phyloP scores from a whole-genome alignment of 2,329 filamentous ascomycete genomes.

The Zasmidium citrigriseum region DNA sequence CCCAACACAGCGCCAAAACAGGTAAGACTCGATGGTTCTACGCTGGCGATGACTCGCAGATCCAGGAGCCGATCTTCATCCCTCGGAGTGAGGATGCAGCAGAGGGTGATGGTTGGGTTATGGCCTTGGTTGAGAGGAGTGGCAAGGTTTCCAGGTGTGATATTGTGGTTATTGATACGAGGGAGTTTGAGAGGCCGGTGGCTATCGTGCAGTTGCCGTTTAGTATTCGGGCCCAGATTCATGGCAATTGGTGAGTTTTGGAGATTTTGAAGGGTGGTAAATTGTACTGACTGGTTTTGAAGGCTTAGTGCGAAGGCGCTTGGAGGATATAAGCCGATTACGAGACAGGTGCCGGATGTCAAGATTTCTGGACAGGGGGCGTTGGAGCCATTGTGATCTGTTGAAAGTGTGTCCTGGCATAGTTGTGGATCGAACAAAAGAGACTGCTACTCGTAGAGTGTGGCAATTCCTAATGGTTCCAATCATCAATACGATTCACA shows the following conservation, averaged over 20 bases:
- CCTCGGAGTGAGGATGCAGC: constrained; percentile 42
- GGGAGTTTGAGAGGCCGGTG: constrained; percentile 39
- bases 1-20: constrained; percentile 20
- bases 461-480: too few relatives aligned
- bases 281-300: neutral
- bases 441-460: too few relatives aligned
- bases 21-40: constrained; percentile 37
- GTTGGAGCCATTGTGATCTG: constrained; percentile 18
- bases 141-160: constrained; percentile 27
- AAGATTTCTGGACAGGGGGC: constrained; percentile 13
- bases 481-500: too few relatives aligned
- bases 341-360: constrained; percentile 8
- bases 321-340: constrained; percentile 14
- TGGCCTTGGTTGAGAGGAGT: constrained; percentile 44
- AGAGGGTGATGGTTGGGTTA: constrained; percentile 55
- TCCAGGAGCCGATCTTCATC: constrained; percentile 58
- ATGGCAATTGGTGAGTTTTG: constrained; percentile 15
- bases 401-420: too few relatives aligned
- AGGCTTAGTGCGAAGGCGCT: constrained; percentile 15
- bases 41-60: constrained; percentile 43
- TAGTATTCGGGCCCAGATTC: constrained; percentile 22
- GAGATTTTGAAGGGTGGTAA: neutral
- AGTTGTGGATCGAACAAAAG: too few relatives aligned
- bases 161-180: constrained; percentile 46
- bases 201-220: constrained; percentile 45